Conservation (phyloP, 2,329 filamentous ascomycete genomes). For the Trichophyton rubrum region DNA sequence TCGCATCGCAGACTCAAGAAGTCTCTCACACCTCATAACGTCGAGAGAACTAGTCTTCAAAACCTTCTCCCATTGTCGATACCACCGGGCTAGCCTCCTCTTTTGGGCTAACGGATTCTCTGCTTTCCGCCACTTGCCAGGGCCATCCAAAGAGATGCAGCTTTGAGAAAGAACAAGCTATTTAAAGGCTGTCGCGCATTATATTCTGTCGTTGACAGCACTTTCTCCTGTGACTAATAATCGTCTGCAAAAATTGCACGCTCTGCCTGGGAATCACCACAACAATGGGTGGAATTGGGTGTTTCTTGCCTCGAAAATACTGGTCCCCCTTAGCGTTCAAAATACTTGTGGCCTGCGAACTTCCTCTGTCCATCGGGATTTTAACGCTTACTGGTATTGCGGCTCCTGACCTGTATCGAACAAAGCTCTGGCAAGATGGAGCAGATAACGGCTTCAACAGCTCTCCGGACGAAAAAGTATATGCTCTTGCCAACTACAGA, state of each 20-base stretch:
- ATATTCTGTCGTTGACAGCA: neutral
- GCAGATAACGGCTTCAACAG: slow-evolving; percentile 51
- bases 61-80: neutral
- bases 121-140: neutral
- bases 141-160: neutral
- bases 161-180: neutral
- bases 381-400: slow-evolving; percentile 51
- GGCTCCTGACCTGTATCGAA: slow-evolving; percentile 48
- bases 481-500: slow-evolving; percentile 47
- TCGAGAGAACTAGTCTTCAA: neutral
- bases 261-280: neutral
- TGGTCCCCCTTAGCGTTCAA: slow-evolving; percentile 41
- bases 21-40: neutral
- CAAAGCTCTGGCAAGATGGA: slow-evolving; percentile 50
- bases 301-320: slow-evolving; percentile 41
- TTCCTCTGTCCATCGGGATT: slow-evolving; percentile 45
- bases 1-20: neutral
- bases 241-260: neutral
- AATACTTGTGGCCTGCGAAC: slow-evolving; percentile 42
- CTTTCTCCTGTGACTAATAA: neutral
- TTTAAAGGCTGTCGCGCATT: neutral
- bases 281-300: slow-evolving; percentile 10
- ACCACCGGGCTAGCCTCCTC: neutral
- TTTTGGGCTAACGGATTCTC: neutral
- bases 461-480: slow-evolving; percentile 43